Percentiles rank a stretch among this genome's conserved stretches.
These are phyloP conservation scores for Sanghuangporus weigelae DNA, from an alignment of 1,284 basidiomycete genomes.

Conservation along the genomic window DNA sequence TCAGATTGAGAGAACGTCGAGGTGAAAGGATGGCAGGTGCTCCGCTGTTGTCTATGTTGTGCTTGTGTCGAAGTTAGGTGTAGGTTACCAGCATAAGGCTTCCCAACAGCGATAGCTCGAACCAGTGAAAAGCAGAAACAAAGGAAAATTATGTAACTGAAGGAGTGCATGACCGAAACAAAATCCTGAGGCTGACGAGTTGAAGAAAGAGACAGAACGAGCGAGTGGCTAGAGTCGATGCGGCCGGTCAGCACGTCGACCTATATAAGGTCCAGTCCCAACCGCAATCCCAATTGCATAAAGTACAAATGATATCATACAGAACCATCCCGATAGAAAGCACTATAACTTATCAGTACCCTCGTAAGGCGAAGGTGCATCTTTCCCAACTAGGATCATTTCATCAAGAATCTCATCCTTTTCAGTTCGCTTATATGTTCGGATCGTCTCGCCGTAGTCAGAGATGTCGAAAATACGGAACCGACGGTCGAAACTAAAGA, in stretches of 20 bases:
- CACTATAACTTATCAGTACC: conserved; percentile 1
- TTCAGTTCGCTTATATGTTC: conserved; percentile 86
- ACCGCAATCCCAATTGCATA: neutral
- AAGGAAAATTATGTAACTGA: neutral
- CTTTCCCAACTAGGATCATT: conserved; percentile 50
- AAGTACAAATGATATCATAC: conserved; percentile 9
- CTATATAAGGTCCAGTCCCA: neutral
- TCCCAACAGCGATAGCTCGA: conserved; percentile 7
- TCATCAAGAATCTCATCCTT: conserved; percentile 65
- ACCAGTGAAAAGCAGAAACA: conserved; percentile 10
- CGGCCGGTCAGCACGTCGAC: neutral
- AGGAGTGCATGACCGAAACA: neutral
- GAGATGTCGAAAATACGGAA: conserved; percentile 83
- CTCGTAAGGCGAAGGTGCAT: conserved; percentile 19
- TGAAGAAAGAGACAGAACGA: neutral
- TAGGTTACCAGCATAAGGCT: neutral
- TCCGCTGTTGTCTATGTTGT: neutral
- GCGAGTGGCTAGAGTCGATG: neutral
- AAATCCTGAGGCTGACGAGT: neutral
- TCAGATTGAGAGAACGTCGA: conserved; percentile 24
- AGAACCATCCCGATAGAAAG: neutral
- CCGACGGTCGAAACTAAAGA: conserved; percentile 73
- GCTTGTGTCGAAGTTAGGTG: neutral
- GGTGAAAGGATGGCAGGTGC: conserved; percentile 23
- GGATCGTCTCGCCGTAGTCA: conserved; percentile 84